Evolutionary conservation across 208 protist species (phyloP), one percentile per base, ranked within the genome.

Genomic region (Trypanosoma theileri): DNA sequence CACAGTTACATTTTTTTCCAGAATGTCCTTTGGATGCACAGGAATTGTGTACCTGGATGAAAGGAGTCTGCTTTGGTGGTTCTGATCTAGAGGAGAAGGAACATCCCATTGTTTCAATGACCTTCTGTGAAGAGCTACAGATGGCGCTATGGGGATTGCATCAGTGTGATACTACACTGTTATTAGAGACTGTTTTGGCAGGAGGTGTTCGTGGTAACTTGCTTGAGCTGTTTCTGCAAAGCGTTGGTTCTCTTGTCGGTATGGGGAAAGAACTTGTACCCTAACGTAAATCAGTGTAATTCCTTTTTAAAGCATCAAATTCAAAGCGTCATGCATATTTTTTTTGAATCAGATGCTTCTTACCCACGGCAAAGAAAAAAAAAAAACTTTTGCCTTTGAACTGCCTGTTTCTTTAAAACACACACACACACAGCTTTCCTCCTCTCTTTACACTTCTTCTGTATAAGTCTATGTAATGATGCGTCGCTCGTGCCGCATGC

Each of bases 141-240:
- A 69, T 72, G 69, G 24, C 79, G 24, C 60, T 84, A 60, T 91
- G 82, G 81, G 57, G 75, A 4, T 51, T 91, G 12, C 85, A 91
- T 58, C 77, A 73, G 53, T 92, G 86, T 55, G 86, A 92, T 55
- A 77, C 75, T 17, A 75, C 63, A 28, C 76, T 74, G 16, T 22
- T 92, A n/a, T 24, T 88, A 6, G 35, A 55, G 9, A 58, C 52
- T 45, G 44, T 56, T 40, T 46, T 55, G 8, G 73, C 59, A 13
- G 46, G 78, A 53, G 78, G 71, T 13, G 56, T 59, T 1, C 60
- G 17, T 19, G 78, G 73, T 4, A 75, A 82, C 51, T 24, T 77
- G 17, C 56, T 92, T 0, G 60, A 63, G 19, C 17, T 81, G 26
- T 88, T 92, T 77, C 19, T 92, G 17, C 60, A 22, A 21, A 68